A percentile compares a stretch with the other conserved stretches of the same genome.
phyloP scores from a whole-genome alignment of 306 rosid species.

The Malus asiatica region DNA sequence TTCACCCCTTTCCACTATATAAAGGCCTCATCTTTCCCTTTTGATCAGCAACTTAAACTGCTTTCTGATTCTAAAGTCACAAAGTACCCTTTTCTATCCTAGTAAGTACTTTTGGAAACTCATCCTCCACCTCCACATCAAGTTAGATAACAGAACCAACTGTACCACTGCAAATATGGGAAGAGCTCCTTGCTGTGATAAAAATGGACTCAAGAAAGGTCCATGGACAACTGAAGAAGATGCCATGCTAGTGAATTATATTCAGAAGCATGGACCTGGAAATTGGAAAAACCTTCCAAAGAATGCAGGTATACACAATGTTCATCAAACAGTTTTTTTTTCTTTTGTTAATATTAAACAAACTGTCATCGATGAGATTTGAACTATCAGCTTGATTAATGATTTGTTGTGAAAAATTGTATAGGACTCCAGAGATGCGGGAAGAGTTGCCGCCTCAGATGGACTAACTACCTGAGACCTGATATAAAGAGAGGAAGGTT shows the following conservation, averaged over 20 bases:
- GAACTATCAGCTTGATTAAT: not conserved
- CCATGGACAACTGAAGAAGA: constrained; percentile 98
- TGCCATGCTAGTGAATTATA: constrained; percentile 41
- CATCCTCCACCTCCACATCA: not conserved
- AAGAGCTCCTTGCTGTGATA: constrained; percentile 93
- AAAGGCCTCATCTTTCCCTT: constrained; percentile 19
- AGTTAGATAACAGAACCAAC: not conserved
- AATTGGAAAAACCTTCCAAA: constrained; percentile 86
- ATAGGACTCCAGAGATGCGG: constrained; percentile 83
- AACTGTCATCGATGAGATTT: not conserved
- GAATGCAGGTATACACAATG: constrained; percentile 48
- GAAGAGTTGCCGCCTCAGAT: constrained; percentile 92
- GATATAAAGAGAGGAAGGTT: constrained; percentile 93
- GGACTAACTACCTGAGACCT: constrained; percentile 90
- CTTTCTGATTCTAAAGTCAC: constrained; percentile 2
- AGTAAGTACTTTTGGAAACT: not conserved
- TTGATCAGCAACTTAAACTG: constrained; percentile 20
- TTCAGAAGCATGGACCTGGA: constrained; percentile 69
- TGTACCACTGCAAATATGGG: constrained; percentile 43
- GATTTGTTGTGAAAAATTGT: not conserved
- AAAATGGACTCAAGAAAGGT: constrained; percentile 80
- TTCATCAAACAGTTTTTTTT: not conserved
- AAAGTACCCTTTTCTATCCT: not conserved
- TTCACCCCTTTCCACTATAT: constrained; percentile 23
- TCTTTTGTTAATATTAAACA: not conserved